Base-by-base conservation (phyloP, 352 stramenopile species). In the Pythium coloratum region DNA sequence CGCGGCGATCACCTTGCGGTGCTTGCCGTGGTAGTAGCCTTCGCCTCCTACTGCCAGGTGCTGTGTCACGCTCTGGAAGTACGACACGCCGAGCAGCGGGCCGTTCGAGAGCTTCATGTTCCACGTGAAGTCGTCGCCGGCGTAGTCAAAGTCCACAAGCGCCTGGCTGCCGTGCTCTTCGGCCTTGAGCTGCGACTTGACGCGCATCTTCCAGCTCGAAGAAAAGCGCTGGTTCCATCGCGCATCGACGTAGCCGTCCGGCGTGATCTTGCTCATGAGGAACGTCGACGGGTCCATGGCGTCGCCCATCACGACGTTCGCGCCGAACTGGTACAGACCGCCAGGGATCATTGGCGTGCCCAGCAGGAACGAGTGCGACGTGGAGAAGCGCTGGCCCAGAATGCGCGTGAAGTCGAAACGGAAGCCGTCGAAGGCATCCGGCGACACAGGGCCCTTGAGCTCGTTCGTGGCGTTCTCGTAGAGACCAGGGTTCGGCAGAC, bases 101-200 rank as follows among this genome's bases (percentile, higher is more conserved):
- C 89, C 89, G 72, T 96, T 94, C 59, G 86, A 92, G 57, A 94
- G 40, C 82, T 96, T 96, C 77, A 96, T 85, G 82, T 93, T 95
- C 80, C 85, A 94, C 63, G 77, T 92, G 66, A 94, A 96, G 71
- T 95, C 88, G 38, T 91, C 80, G 58, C 88, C 87, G 28, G 66
- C 47, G 69, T 93, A 94, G 74, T 96, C 89, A 56, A 95, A 81
- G 71, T 96, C 88, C 7, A 83, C 82, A 30, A 94, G 81, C 44
- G 83, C 84, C 67, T 95, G 87, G 51, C 84, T 91, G 26, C 82
- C 80, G 69, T 93, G 77, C 59, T 87, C 84, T 62, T 94, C 84
- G 49, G 84, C 73, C 69, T 94, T 95, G 54, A 95, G 79, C 73
- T 94, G 85, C 66, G 84, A 84, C 71, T 94, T 92, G 62, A 87